These are phyloP conservation scores for Gypsophila paniculata DNA, from an alignment of 179 eudicot genomes.

Conservation along the genomic window DNA sequence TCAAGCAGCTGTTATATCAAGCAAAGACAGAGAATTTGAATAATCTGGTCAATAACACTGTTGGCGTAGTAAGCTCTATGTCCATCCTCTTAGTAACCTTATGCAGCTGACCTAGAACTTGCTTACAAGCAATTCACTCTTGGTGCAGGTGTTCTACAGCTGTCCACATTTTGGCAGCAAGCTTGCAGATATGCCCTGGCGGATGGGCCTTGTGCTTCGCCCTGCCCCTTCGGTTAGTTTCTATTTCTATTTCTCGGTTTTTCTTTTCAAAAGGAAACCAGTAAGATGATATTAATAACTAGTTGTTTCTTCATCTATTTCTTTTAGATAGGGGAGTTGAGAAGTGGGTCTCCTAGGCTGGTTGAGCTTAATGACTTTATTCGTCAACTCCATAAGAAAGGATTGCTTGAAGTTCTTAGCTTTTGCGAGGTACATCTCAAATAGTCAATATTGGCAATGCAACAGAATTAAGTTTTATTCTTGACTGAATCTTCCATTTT, in stretches of 20 bases:
- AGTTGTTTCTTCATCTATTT: constrained; percentile 16
- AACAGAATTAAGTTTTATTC: background rate
- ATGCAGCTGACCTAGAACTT: background rate
- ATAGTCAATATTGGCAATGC: background rate
- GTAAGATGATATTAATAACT: background rate
- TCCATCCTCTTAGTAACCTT: background rate
- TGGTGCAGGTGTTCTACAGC: constrained; percentile 83
- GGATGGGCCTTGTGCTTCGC: constrained; percentile 98
- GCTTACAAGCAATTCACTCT: constrained; percentile 9
- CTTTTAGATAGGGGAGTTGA: constrained; percentile 80
- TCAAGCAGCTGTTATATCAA: constrained; percentile 90
- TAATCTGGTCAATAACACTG: constrained; percentile 68
- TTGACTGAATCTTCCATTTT: constrained; percentile 21
- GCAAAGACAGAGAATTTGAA: constrained; percentile 64
- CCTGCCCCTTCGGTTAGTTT: constrained; percentile 91
- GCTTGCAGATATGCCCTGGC: constrained; percentile 99
- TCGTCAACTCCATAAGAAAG: constrained; percentile 76
- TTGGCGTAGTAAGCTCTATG: constrained; percentile 66
- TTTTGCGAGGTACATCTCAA: constrained; percentile 74
- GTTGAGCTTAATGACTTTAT: constrained; percentile 88
- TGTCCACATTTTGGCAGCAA: constrained; percentile 99
- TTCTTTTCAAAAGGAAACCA: no score
- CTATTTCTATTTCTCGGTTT: background rate
- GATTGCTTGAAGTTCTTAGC: constrained; percentile 85
- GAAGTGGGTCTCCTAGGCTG: constrained; percentile 95